Evolutionary conservation across 768 basidiomycete genomes (phyloP), one percentile per base, ranked within the genome.

Genomic region (Leccinum rimulosum): DNA sequence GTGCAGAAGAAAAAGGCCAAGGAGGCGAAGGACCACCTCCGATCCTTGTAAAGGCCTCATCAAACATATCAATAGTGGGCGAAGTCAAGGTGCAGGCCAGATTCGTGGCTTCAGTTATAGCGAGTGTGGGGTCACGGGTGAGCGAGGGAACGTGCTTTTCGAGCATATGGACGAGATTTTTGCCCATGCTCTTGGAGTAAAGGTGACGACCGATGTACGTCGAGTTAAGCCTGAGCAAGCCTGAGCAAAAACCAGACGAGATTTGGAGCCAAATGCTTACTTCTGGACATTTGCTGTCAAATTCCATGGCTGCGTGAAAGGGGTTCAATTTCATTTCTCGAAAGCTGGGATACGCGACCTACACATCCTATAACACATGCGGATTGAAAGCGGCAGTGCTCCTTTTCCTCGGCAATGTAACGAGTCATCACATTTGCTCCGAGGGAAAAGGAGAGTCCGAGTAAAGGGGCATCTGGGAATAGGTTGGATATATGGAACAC

Each of bases 371-470:
- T 75, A 17, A 81, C 83, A 74, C 86, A 88, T 31, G 83, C 89
- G 4, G 86, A 84, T 55, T 73, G 73, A 33, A 94, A 71, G 59
- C 88, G 82, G 66, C 84, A 83, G 22, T 76, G 66, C 38, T 77
- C 77, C 14, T 89, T 86, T 69, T 96, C 90, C 74, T 96, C 89
- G 5, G 89, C 93, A 53, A 95, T 76, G 72, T 97, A 97, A 61
- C 92, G 82, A 35, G 93, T 89, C 65, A 98, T 75, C 36, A 98
- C 89, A 70, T 92, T 93, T 47, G 95, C 91, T 47, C 96, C 97
- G 38, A 99, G 83, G 4, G 94, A 97, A 78, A 96, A 98, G 7
- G 95, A 93, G 10, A 97, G 74, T 14, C 91, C 96, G 17, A 96
- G 74, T 38, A 98, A 76, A 4, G 88, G 91, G 0, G 96, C 93